phyloP scores from a whole-genome alignment of 2,329 filamentous ascomycete species.

The Stromatinia cepivora region DNA sequence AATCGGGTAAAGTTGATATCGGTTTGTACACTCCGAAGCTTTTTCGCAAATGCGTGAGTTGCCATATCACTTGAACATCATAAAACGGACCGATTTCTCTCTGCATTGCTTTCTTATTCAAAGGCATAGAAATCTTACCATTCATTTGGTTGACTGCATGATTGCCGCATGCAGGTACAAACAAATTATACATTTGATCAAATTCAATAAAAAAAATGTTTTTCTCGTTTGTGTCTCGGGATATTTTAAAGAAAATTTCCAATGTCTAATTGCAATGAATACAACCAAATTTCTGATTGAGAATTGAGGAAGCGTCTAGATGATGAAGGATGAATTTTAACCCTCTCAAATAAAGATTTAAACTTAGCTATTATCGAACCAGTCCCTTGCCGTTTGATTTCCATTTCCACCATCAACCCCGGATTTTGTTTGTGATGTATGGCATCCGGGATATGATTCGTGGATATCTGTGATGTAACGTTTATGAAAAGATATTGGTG shows the following conservation, averaged over 20 bases:
- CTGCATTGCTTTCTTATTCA: not conserved
- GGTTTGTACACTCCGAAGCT: not conserved
- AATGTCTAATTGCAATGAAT: not conserved
- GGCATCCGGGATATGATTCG: not conserved
- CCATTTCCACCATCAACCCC: not conserved
- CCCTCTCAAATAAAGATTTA: not conserved
- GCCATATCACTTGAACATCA: not conserved
- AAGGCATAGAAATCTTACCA: not conserved
- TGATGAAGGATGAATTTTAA: not conserved
- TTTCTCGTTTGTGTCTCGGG: constrained; percentile 2
- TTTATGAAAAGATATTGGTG: not conserved
- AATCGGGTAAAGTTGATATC: not conserved
- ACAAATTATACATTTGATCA: not conserved
- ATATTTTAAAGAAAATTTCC: not conserved
- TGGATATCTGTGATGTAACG: not conserved
- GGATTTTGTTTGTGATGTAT: constrained; percentile 1
- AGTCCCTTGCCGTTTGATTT: not conserved
- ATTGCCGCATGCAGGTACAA: constrained; percentile 1
- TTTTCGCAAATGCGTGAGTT: not conserved
- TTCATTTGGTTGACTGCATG: not conserved
- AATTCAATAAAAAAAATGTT: not conserved
- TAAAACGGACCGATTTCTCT: not conserved
- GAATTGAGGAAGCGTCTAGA: too few relatives aligned
- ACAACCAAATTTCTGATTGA: not conserved
- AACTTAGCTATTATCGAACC: not conserved